Conservation (phyloP, 805 yeast genomes). For the Geotrichum ghanense region DNA sequence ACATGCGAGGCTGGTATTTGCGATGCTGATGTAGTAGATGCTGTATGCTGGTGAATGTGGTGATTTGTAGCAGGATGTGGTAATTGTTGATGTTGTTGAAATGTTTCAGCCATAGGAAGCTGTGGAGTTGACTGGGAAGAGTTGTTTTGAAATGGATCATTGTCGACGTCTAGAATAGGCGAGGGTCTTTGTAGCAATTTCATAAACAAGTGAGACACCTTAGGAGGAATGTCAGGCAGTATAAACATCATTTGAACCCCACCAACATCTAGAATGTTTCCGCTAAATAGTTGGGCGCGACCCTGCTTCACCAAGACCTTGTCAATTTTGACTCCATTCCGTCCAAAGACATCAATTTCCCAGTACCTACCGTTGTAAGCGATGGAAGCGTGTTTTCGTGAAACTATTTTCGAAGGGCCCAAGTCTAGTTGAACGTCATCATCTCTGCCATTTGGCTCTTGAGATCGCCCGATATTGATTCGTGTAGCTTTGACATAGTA, state of each 20-base stretch:
- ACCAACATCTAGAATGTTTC: constrained; percentile 89
- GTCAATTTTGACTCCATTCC: constrained; percentile 91
- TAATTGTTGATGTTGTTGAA: background rate
- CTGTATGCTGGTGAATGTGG: too few relatives aligned
- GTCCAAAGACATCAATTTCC: constrained; percentile 75
- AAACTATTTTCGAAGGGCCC: constrained; percentile 96
- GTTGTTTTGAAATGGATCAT: background rate
- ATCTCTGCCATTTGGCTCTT: constrained; percentile 28
- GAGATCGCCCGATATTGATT: constrained; percentile 79
- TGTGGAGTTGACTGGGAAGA: background rate
- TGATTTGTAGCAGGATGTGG: background rate
- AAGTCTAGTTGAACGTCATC: constrained; percentile 63
- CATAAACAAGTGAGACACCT: constrained; percentile 31
- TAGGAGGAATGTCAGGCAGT: constrained; percentile 79
- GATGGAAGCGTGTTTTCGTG: constrained; percentile 80
- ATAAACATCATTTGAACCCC: constrained; percentile 99
- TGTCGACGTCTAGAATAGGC: background rate
- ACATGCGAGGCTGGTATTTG: too few relatives aligned
- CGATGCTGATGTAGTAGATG: too few relatives aligned
- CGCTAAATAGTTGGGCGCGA: constrained; percentile 51
- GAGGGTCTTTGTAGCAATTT: background rate
- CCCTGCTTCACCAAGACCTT: constrained; percentile 37
- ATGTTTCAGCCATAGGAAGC: background rate
- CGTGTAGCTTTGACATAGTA: constrained; percentile 73
- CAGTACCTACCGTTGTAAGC: constrained; percentile 72